Base-by-base conservation (phyloP, 2,329 filamentous ascomycete species). In the Xylaria sp. region DNA sequence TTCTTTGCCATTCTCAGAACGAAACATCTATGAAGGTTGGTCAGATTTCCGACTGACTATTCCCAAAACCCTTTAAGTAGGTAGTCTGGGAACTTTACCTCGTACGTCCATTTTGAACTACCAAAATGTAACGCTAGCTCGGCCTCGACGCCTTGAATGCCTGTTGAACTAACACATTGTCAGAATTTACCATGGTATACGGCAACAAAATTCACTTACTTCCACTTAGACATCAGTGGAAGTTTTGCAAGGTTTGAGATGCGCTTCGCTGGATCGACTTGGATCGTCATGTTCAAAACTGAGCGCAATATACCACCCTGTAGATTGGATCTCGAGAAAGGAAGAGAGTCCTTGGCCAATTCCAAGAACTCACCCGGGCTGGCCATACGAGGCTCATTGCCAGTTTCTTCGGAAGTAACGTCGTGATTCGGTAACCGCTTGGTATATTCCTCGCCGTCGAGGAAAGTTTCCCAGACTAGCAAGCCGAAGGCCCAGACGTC, bases 401-500 rank as follows among this genome's bases (percentile, higher is more conserved):
- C 50, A 17, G 42, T 29, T 17, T 48, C 39, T 13, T 22, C 21
- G 9, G 8, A n/a, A 34, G 2, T 18, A 21, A 21, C 17, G 4
- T 55, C 52, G 13, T 18, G 3, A 6, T 48, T 22, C 3, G 44
- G 11, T 17, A 55, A 19, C 37, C 45, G 29, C 18, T 50, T 50
- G 7, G 47, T 39, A 38, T 55, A 55, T 44, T 50, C 48, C 7
- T 47, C 44, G 6, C 52, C 48, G 20, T 55, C 40, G 38, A 50
- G 48, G 38, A 48, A 50, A 4, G 44, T 50, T 18, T 55, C 52
- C 52, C 47, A 55, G 17, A 37, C 26, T 21, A 55, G 34, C 16
- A 55, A 22, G 4, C 52, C 52, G 22, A 54, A 54, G 29, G 52
- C 52, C 52, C 52, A 55, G 17, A 55, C n/a, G 41, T 55, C 52